A percentile compares a stretch with the other conserved stretches of the same genome.
Evolutionary conservation across 169 alveolate genomes (phyloP).

Genomic region (Eimeria zaria): DNA sequence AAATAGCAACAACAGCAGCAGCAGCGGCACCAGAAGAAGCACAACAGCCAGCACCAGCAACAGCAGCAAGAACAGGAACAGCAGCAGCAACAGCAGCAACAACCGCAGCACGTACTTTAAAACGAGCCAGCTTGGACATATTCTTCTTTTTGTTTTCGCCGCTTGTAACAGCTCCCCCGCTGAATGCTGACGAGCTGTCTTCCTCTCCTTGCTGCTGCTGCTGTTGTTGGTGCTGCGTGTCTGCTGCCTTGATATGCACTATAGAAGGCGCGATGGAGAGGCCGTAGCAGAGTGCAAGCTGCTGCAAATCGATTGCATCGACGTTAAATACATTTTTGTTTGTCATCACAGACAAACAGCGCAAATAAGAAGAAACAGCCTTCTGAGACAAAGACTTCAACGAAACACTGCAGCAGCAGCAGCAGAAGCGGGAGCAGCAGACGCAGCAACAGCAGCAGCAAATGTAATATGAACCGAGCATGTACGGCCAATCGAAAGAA

Average conservation of each 20-base stretch:
- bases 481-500: neutral
- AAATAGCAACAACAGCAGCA: slow-evolving; percentile 11
- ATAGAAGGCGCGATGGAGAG: slow-evolving; percentile 54
- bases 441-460: neutral
- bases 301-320: slow-evolving; percentile 24
- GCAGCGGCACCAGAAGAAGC: neutral
- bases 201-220: slow-evolving; percentile 50
- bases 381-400: slow-evolving; percentile 79
- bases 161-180: slow-evolving; percentile 57
- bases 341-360: slow-evolving; percentile 62
- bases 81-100: neutral
- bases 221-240: slow-evolving; percentile 30
- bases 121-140: slow-evolving; percentile 77
- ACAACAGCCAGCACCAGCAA: neutral
- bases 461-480: too few species aligned
- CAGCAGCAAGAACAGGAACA: neutral
- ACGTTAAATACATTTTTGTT: slow-evolving; percentile 43
- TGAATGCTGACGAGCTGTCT: neutral
- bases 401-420: slow-evolving; percentile 56
- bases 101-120: slow-evolving; percentile 48
- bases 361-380: slow-evolving; percentile 70
- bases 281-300: slow-evolving; percentile 63
- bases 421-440: slow-evolving; percentile 5
- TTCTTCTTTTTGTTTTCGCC: slow-evolving; percentile 76
- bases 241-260: neutral